These are phyloP conservation scores for Cajanus cajan DNA, from an alignment of 306 rosid species.

Conservation along the genomic window DNA sequence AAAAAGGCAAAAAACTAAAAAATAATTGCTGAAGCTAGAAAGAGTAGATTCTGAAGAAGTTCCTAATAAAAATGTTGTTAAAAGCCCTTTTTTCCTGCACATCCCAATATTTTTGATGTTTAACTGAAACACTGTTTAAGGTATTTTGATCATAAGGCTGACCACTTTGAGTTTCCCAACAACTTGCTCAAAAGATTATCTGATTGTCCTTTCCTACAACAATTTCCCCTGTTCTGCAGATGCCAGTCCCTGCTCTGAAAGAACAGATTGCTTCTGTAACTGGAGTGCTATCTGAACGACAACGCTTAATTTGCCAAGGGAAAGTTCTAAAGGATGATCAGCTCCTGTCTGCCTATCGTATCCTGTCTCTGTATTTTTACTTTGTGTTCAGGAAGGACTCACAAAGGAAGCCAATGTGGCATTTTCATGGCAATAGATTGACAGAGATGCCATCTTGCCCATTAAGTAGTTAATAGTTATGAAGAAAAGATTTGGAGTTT, in stretches of 20 bases:
- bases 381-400: constrained; percentile 22
- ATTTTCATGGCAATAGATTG: constrained; percentile 8
- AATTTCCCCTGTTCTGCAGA: constrained; percentile 50
- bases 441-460: constrained; percentile 15
- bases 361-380: constrained; percentile 38
- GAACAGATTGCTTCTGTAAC: constrained; percentile 58
- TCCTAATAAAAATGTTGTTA: background rate
- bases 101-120: constrained; percentile 15
- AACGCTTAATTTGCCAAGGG: constrained; percentile 56
- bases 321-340: constrained; percentile 59
- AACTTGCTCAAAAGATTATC: constrained; percentile 12
- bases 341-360: constrained; percentile 59
- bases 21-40: background rate
- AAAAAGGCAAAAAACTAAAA: background rate
- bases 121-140: constrained; percentile 1
- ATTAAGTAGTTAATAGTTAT: constrained; percentile 1
- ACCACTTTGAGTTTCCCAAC: background rate
- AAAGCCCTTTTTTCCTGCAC: background rate
- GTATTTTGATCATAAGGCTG: constrained; percentile 26
- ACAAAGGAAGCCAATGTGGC: background rate
- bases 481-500: constrained; percentile 17
- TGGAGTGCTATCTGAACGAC: constrained; percentile 52
- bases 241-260: constrained; percentile 75
- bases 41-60: background rate
- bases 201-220: background rate